Evolutionary conservation across 1,139 yeast genomes (phyloP).

Genomic region (Saccharomycopsis phalli): DNA sequence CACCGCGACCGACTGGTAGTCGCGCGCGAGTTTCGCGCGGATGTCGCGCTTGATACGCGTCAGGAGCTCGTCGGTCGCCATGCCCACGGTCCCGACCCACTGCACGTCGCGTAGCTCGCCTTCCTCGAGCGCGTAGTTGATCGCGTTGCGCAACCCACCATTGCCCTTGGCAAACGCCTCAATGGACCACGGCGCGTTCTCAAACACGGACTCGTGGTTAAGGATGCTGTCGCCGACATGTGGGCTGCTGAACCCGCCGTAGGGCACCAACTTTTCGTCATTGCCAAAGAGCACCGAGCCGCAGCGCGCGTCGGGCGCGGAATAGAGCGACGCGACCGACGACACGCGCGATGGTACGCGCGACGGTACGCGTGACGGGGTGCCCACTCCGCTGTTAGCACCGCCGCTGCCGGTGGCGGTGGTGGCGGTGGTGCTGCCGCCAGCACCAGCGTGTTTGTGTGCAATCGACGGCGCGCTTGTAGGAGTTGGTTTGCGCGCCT

Average conservation of each 20-base stretch:
- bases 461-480: conserved; percentile 1
- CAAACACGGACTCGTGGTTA: conserved; percentile 47
- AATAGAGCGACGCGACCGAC: background rate
- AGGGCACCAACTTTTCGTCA: conserved; percentile 47
- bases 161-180: conserved; percentile 70
- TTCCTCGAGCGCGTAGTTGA: conserved; percentile 49
- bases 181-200: conserved; percentile 68
- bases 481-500: background rate
- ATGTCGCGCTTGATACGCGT: conserved; percentile 43
- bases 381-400: too few species aligned
- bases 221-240: conserved; percentile 37
- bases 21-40: conserved; percentile 34
- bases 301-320: background rate
- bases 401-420: too few species aligned
- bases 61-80: conserved; percentile 81
- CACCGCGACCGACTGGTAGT: conserved; percentile 55
- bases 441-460: background rate
- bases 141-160: conserved; percentile 81
- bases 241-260: conserved; percentile 64
- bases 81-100: conserved; percentile 89
- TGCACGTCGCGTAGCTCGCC: conserved; percentile 39
- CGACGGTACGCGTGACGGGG: too few species aligned
- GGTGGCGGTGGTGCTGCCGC: too few species aligned
- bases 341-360: conserved; percentile 3
- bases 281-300: background rate